These are phyloP conservation scores for Adansonia grandidieri DNA, from an alignment of 441 rosid genomes.

Conservation along the genomic window DNA sequence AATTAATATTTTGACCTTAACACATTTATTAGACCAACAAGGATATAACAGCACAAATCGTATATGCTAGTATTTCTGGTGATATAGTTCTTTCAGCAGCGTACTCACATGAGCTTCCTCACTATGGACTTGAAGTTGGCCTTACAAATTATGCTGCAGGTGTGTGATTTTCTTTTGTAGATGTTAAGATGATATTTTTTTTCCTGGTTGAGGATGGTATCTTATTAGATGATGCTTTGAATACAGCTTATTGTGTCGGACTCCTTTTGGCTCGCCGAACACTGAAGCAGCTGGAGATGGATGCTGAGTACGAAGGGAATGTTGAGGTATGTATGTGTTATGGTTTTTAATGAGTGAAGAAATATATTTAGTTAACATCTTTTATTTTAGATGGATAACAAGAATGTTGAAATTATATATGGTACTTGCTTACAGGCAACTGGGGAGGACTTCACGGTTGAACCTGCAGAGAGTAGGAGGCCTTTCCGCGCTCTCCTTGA, in stretches of 20 bases:
- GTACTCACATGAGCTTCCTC: slow-evolving; percentile 70
- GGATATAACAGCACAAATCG: slow-evolving; percentile 61
- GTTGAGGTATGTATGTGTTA: slow-evolving; percentile 52
- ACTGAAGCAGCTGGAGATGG: slow-evolving; percentile 71
- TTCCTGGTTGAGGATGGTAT: neutral
- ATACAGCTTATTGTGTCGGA: slow-evolving; percentile 78
- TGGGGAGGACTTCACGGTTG: slow-evolving; percentile 77
- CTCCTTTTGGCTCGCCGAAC: slow-evolving; percentile 82
- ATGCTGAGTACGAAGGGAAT: slow-evolving; percentile 70
- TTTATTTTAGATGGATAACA: neutral
- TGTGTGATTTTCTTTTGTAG: slow-evolving; percentile 21
- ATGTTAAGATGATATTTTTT: neutral
- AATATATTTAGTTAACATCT: neutral
- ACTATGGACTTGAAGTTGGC: slow-evolving; percentile 74
- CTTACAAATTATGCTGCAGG: slow-evolving; percentile 85
- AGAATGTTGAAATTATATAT: neutral
- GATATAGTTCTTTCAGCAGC: slow-evolving; percentile 76
- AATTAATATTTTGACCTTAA: slow-evolving; percentile 25
- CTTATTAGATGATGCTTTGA: neutral
- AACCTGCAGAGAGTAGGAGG: slow-evolving; percentile 67
- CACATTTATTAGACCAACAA: slow-evolving; percentile 56
- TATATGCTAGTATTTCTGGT: slow-evolving; percentile 63
- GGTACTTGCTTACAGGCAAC: slow-evolving; percentile 47
- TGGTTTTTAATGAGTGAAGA: neutral
- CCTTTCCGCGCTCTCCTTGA: slow-evolving; percentile 90